These are phyloP conservation scores for Fusarium ramigenum DNA, from an alignment of 2,329 filamentous ascomycete genomes.

Conservation along the genomic window DNA sequence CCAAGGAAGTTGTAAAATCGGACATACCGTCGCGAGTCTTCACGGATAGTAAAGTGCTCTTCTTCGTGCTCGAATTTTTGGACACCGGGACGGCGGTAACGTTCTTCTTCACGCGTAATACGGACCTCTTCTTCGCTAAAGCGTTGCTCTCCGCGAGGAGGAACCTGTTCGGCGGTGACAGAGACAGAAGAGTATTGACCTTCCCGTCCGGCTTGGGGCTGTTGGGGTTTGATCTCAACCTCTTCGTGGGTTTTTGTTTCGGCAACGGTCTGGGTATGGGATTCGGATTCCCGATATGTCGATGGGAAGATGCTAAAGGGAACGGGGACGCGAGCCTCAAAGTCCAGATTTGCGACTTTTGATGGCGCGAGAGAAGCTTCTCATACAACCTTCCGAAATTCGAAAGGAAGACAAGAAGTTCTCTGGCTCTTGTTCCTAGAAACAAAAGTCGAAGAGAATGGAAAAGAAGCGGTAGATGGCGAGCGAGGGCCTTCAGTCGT, in stretches of 20 bases:
- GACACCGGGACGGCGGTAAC: slow-evolving; percentile 75
- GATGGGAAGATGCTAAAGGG: slow-evolving; percentile 99
- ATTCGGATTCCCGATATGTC: slow-evolving; percentile 78
- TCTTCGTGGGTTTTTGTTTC: slow-evolving; percentile 81
- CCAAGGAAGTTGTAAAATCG: slow-evolving; percentile 17
- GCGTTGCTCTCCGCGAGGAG: slow-evolving; percentile 70
- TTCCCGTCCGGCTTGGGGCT: slow-evolving; percentile 96
- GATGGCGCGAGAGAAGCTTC: slow-evolving; percentile 72
- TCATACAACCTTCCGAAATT: slow-evolving; percentile 66
- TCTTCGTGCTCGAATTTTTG: slow-evolving; percentile 48
- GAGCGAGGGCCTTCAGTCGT: slow-evolving; percentile 47
- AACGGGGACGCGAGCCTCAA: slow-evolving; percentile 99
- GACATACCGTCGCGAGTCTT: slow-evolving; percentile 63
- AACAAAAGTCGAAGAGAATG: slow-evolving; percentile 60
- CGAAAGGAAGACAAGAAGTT: slow-evolving; percentile 77
- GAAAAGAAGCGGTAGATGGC: slow-evolving; percentile 47
- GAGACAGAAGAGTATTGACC: slow-evolving; percentile 85
- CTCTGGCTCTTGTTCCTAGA: slow-evolving; percentile 70
- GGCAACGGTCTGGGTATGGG: slow-evolving; percentile 63
- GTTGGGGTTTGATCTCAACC: slow-evolving; percentile 80
- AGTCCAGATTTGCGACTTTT: slow-evolving; percentile 98
- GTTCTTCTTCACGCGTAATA: slow-evolving; percentile 82
- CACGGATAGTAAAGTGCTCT: slow-evolving; percentile 49
- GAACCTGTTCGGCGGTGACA: slow-evolving; percentile 65
- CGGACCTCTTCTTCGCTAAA: slow-evolving; percentile 85